Base-by-base conservation (phyloP, 2,329 filamentous ascomycete genomes). In the Fusarium sp. region DNA sequence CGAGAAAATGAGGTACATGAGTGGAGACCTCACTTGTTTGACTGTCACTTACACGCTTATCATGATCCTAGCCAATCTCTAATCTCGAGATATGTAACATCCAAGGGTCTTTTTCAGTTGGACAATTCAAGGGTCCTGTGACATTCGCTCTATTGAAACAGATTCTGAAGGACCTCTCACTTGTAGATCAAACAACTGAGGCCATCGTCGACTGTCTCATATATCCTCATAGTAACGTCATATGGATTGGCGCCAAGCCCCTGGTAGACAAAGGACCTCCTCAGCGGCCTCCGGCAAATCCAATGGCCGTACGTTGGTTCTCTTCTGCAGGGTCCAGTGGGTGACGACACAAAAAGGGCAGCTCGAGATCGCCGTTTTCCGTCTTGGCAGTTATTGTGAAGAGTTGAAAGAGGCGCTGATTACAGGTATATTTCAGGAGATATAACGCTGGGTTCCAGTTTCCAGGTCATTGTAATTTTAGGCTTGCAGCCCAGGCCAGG, bases 211-310 rank as follows among this genome's bases (percentile, higher is more conserved):
- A 19, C 47, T 52, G 60, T 63, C 58, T 47, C 63, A 61, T 44
- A 42, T 40, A 42, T 59, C 25, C 60, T 69, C 56, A 54, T 54
- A n/a, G 56, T 28, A 69, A 71, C 70, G 70, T 72, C 70, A 73
- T 72, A 47, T 43, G 69, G 25, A 16, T 72, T 65, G 69, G 59
- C 60, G 70, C 70, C 69, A 72, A 72, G 60, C 28, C 54, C 23
- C 42, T 5, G 47, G 38, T 33, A 67, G 46, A 69, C 66, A 54
- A 70, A 60, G 49, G 21, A 40, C 21, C 47, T 69, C 46, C 59
- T 50, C 40, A 73, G 69, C 69, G 69, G 65, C 70, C 70, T 73
- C 70, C 69, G 43, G 53, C 60, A 58, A 60, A 46, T 53, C 25
- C 64, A 60, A 61, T 49, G 18, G 40, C n/a, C 30, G 40, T 25